These are phyloP conservation scores for Euclidium syriacum DNA, from an alignment of 345 rosid genomes.

Conservation along the genomic window DNA sequence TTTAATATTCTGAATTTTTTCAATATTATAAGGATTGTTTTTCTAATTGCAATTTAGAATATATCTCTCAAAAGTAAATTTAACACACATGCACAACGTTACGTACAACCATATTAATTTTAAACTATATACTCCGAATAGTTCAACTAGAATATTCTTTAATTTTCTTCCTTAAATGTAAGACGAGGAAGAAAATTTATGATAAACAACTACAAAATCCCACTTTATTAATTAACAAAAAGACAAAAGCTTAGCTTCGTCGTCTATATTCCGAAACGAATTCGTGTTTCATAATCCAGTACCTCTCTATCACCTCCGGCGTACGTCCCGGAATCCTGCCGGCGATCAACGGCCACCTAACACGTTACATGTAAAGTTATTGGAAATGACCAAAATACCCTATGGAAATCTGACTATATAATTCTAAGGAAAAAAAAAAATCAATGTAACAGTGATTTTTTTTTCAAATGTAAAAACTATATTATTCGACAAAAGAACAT, in stretches of 20 bases:
- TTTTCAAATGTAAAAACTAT: too few relatives aligned
- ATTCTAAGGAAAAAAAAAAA: too few relatives aligned
- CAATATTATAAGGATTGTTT: too few relatives aligned
- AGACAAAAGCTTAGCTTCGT: background rate
- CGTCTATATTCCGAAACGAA: slow-evolving; percentile 24
- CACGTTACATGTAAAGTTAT: too few relatives aligned
- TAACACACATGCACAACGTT: background rate
- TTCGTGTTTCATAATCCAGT: slow-evolving; percentile 64
- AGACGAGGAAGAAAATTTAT: background rate
- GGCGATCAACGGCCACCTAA: slow-evolving; percentile 70
- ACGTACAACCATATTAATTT: background rate
- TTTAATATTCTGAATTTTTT: too few relatives aligned
- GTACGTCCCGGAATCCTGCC: slow-evolving; percentile 66
- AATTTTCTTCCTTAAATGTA: background rate
- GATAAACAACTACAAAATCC: too few relatives aligned
- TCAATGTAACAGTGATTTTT: background rate
- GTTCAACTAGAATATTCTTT: background rate
- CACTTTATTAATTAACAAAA: background rate
- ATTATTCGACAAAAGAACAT: too few relatives aligned
- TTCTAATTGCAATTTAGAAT: too few relatives aligned
- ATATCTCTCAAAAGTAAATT: background rate
- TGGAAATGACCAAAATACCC: background rate
- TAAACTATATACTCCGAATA: background rate
- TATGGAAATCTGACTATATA: too few relatives aligned
- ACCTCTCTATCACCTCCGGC: slow-evolving; percentile 75